phyloP scores from a whole-genome alignment of 2,329 filamentous ascomycete genomes.

The Penicillium hesseltinei region DNA sequence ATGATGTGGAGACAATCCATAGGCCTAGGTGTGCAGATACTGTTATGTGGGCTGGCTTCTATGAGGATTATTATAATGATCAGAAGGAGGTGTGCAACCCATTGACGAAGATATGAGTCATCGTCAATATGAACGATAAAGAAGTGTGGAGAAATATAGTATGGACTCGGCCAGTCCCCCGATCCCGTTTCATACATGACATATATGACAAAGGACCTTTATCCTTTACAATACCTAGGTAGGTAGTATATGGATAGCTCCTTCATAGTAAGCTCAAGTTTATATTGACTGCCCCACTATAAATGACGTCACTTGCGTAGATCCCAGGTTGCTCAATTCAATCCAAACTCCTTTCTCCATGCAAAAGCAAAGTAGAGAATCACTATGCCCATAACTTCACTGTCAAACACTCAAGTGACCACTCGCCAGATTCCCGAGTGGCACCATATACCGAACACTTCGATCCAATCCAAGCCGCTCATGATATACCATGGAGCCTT shows the following conservation, averaged over 20 bases:
- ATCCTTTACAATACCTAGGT: too few relatives aligned
- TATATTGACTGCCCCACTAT: not conserved
- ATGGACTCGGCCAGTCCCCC: too few relatives aligned
- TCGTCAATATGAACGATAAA: too few relatives aligned
- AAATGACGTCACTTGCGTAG: not conserved
- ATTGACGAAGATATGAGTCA: too few relatives aligned
- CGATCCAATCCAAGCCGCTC: constrained; percentile 61
- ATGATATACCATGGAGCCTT: constrained; percentile 66
- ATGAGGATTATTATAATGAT: too few relatives aligned
- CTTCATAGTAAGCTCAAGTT: not conserved
- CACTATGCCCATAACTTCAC: constrained; percentile 41
- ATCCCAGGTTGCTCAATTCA: not conserved
- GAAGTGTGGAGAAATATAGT: too few relatives aligned
- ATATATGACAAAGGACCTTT: too few relatives aligned
- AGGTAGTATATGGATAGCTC: not conserved
- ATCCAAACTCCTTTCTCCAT: not conserved
- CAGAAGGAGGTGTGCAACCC: too few relatives aligned
- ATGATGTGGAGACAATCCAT: too few relatives aligned
- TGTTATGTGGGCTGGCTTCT: too few relatives aligned
- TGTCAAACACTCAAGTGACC: constrained; percentile 56
- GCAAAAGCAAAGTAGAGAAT: not conserved
- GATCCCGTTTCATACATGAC: too few relatives aligned
- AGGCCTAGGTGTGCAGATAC: too few relatives aligned
- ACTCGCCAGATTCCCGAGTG: constrained; percentile 60
- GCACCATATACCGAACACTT: constrained; percentile 61